These are phyloP conservation scores for Flaveria trinervia DNA, from an alignment of 129 eudicot species.

Conservation along the genomic window DNA sequence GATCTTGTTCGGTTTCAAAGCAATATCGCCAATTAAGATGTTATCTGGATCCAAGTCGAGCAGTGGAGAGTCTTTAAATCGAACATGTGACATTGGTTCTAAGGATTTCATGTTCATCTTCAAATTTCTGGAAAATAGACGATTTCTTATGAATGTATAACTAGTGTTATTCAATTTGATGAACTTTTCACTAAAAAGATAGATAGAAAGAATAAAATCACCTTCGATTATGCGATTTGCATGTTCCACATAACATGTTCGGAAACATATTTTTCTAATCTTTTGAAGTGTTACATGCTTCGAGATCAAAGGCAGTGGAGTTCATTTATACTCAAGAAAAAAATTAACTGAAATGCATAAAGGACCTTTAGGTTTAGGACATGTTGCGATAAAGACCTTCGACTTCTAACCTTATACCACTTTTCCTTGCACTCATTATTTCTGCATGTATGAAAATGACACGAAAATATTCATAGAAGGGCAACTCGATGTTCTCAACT, in stretches of 20 bases:
- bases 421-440: background rate
- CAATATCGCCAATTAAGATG: background rate
- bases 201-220: background rate
- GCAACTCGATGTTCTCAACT: constrained; percentile 1
- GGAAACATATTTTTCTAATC: constrained; percentile 24
- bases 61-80: constrained; percentile 3
- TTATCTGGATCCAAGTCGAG: constrained; percentile 29
- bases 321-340: constrained; percentile 20
- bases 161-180: background rate
- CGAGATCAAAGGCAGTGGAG: constrained; percentile 2
- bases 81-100: constrained; percentile 31
- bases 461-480: background rate
- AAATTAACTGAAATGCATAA: constrained; percentile 9
- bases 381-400: constrained; percentile 17
- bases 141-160: background rate
- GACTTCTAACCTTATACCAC: background rate
- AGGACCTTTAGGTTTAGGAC: constrained; percentile 15
- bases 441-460: background rate
- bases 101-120: constrained; percentile 32
- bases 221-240: constrained; percentile 38
- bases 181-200: background rate
- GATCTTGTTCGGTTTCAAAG: constrained; percentile 24
- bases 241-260: constrained; percentile 35
- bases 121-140: constrained; percentile 23
- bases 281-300: constrained; percentile 5